Base-by-base conservation (phyloP, 1,284 basidiomycete species). In the Pulveroboletus sp. region DNA sequence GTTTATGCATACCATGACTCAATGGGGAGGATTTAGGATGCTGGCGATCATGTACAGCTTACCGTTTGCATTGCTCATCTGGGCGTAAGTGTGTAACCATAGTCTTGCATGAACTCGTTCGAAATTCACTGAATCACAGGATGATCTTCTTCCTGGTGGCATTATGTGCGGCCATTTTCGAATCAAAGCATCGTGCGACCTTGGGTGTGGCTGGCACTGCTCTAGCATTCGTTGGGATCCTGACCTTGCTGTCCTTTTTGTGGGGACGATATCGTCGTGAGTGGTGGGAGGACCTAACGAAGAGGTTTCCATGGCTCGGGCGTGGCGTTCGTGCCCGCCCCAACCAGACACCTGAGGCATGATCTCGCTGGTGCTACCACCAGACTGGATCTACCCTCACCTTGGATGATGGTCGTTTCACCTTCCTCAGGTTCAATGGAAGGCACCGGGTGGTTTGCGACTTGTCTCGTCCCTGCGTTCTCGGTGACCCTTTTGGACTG, bases 41-140 rank as follows among this genome's bases (percentile, higher is more conserved):
- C 48, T 50, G 8, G 48, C 41, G 19, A 45, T 48, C 26, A 50
- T 50, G 48, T 50, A 50, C 39, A 49, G 48, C n/a, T 19, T 49
- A 13, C 48, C 48, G 17, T 49, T 50, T 17, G 41, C 32, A 16
- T 29, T 50, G 16, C 11, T 50, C 15, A 47, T 50, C 12, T 47
- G 48, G 48, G 48, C 48, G 48, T 50, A 32, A 0, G 48, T 47
- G 26, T 29, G 15, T 11, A 5, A 6, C 17, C 1, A 6, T n/a
- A 7, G 6, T 26, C 17, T 12, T 45, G 17, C 13, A 8, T n/a
- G 48, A 19, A 9, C 24, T 13, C 16, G 6, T 8, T 47, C n/a
- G 8, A 15, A 12, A 2, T 21, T 21, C n/a, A 1, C 29, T 2
- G 5, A 16, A 47, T 4, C 15, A 1, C n/a, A 50, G 41, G 9